Conservation (phyloP, 2,329 filamentous ascomycete genomes). For the Trichophyton simii region DNA sequence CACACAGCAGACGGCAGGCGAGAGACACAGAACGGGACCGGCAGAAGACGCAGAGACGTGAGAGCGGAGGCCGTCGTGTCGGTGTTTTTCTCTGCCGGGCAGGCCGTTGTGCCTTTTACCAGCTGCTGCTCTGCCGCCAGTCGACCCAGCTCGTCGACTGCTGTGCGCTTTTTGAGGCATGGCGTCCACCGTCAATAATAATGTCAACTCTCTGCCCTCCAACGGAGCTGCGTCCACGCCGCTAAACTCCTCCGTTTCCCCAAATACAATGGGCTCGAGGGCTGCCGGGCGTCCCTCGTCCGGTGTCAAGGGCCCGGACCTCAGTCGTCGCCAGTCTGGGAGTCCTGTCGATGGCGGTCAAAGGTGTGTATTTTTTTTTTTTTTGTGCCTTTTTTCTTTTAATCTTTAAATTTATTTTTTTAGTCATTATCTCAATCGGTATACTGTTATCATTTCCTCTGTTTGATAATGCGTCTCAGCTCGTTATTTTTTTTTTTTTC, state of each 20-base stretch:
- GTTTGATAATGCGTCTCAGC: too few relatives aligned
- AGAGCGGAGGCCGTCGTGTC: too few relatives aligned
- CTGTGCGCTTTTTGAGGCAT: slow-evolving; percentile 17
- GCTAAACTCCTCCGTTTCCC: slow-evolving; percentile 20
- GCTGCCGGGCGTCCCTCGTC: slow-evolving; percentile 40
- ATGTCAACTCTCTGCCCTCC: slow-evolving; percentile 19
- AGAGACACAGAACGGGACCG: too few relatives aligned
- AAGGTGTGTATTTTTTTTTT: slow-evolving; percentile 35
- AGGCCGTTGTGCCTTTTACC: too few relatives aligned
- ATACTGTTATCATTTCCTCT: too few relatives aligned
- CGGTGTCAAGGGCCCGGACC: slow-evolving; percentile 40
- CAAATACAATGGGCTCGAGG: slow-evolving; percentile 28
- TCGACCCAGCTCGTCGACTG: too few relatives aligned
- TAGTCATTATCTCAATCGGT: not conserved
- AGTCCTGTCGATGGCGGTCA: slow-evolving; percentile 43
- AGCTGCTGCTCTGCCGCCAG: too few relatives aligned
- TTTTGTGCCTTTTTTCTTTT: slow-evolving; percentile 4
- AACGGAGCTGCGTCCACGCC: slow-evolving; percentile 29
- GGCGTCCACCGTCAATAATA: slow-evolving; percentile 28
- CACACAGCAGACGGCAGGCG: too few relatives aligned
- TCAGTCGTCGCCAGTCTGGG: slow-evolving; percentile 42
- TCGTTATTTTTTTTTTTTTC: too few relatives aligned
- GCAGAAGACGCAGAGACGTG: too few relatives aligned
- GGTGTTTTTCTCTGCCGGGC: too few relatives aligned
- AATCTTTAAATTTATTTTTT: not conserved